Base-by-base conservation (phyloP, 164 flowering plant genomes). In the Vitis labrusca region DNA sequence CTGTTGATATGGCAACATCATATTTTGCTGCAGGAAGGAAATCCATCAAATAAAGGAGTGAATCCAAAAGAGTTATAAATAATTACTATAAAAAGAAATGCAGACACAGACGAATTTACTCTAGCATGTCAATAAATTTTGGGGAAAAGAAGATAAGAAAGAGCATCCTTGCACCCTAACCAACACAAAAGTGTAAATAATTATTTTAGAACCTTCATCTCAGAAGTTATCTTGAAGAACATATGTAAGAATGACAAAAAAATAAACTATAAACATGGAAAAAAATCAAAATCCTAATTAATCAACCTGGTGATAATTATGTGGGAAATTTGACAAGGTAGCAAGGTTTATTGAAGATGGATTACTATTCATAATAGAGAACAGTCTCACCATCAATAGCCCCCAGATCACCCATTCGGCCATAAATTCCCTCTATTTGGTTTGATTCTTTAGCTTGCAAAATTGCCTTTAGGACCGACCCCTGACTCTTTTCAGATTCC, bases 351-450 rank as follows among this genome's bases (percentile, higher is more conserved):
- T 29, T 67, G 2, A 37, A 50, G 58, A 64, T 51, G n/a, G 49
- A 62, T 11, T 37, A 37, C 44, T 56, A 61, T 6, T 67, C 16
- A 44, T 2, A 47, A 56, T 37, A 58, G 15, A 66, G 64, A 65
- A 32, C 2, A 54, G 11, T 59, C 88, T 78, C 63, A 95, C 99
- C 97, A 81, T 95, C 95, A 79, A 95, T 95, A 13, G 97, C 97
- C 66, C 98, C 99, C 51, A 95, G 73, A 71, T 95, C 98, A 59
- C 99, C 99, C 90, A 95, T 78, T 61, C 99, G 84, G 51, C 99
- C 99, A 83, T 90, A 82, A 64, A 95, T 93, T 69, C 99, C 99
- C 60, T 81, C 85, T 52, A 93, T 93, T 70, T 73, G 76, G 63
- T 89, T 90, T 57, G 89, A 73, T 67, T 86, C 90, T 79, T 91